Evolutionary conservation across 257 asterid genomes (phyloP), one percentile per base, ranked within the genome.

Genomic region (Pogostemon cablin): DNA sequence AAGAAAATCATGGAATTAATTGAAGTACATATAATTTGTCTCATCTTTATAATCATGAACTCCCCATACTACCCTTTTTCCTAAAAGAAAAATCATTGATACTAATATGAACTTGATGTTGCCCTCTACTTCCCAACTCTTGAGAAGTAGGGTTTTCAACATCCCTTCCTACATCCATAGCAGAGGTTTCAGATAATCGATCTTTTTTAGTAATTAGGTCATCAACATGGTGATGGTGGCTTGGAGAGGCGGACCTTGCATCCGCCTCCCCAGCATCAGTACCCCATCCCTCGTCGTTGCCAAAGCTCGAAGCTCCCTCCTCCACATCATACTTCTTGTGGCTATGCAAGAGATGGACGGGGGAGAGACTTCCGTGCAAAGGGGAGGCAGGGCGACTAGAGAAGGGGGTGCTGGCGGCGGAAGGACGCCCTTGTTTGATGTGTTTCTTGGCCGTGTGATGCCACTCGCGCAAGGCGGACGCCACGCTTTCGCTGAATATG

Each of bases 381-480:
- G 98, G 98, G 4, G 98, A 89, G 43, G 89, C 65, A 0, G 96
- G 81, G 48, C 86, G 73, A 68, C 96, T 87, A 3, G 97, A 81
- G 66, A 82, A 74, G 0, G 96, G 89, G 3, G 91, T 85, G 41
- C 66, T 77, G 74, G 11, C 78, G 15, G 81, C 73, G 3, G 86
- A 79, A 0, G 75, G 74, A 66, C 79, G 86, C 70, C 86, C 88
- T 11, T 87, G 83, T 67, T 83, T 89, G 54, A 92, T 3, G 62
- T 89, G 87, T 54, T 86, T 85, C 73, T 69, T 87, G 41, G 98
- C 96, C 9, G 83, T 78, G 68, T 81, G 88, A 72, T 92, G 98
- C 98, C 98, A 92, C 47, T 69, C 82, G 11, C 79, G 83, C 65
- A 92, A 50, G 4, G 98, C 98, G 2, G 89, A 59, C 4, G 89